Conservation (phyloP, 129 eudicot species). For the Pittosporum tobira region DNA sequence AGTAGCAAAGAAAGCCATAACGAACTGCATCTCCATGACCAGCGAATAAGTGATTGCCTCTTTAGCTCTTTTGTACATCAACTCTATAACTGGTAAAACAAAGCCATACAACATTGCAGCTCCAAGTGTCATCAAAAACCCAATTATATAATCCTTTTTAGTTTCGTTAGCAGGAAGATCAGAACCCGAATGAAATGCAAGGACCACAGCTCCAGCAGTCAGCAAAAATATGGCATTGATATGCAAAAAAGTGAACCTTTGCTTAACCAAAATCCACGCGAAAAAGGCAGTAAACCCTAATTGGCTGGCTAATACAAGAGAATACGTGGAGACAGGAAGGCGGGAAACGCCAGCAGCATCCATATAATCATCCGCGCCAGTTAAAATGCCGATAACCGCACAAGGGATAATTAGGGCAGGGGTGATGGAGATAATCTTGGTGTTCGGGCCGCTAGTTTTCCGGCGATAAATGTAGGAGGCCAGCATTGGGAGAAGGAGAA, state of each 20-base stretch:
- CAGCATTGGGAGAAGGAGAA: conserved; percentile 1
- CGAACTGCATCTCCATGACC: conserved; percentile 11
- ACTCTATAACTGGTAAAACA: conserved; percentile 1
- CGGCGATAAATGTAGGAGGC: background rate
- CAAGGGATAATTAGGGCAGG: background rate
- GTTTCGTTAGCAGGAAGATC: conserved; percentile 8
- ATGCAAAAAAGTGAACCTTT: conserved; percentile 9
- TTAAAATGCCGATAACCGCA: conserved; percentile 1
- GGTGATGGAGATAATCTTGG: background rate
- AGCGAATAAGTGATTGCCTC: conserved; percentile 3
- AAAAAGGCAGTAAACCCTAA: conserved; percentile 5
- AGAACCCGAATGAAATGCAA: conserved; percentile 1
- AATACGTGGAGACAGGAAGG: conserved; percentile 12
- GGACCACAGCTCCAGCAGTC: conserved; percentile 9
- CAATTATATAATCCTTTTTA: conserved; percentile 3
- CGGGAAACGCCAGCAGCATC: conserved; percentile 8
- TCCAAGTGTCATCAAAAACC: conserved; percentile 10
- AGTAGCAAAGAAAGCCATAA: conserved; percentile 5
- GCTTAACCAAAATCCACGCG: conserved; percentile 11
- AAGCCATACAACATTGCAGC: conserved; percentile 6
- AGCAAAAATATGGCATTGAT: conserved; percentile 2
- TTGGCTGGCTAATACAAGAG: conserved; percentile 9
- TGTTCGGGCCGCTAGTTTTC: background rate
- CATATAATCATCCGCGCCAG: conserved; percentile 11
- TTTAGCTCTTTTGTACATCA: conserved; percentile 9